Percentiles rank a stretch among this genome's conserved stretches.
phyloP scores from a whole-genome alignment of 306 rosid genomes.

The Quercus gilva region DNA sequence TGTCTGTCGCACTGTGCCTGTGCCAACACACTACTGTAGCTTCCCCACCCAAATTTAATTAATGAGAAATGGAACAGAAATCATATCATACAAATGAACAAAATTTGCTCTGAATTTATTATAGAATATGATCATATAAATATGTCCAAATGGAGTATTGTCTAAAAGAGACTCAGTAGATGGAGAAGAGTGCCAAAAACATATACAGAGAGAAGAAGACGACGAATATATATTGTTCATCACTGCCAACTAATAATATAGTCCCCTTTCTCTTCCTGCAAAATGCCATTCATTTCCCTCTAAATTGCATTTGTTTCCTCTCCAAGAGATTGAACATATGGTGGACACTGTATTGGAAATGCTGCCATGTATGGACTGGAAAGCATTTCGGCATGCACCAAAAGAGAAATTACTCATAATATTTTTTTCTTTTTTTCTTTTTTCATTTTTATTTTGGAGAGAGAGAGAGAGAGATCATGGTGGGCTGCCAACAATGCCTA shows the following conservation, averaged over 20 bases:
- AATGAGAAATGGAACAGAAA: not conserved
- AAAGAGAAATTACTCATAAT: slow-evolving; percentile 17
- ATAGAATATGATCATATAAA: slow-evolving; percentile 37
- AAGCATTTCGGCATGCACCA: slow-evolving; percentile 7
- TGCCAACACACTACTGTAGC: not conserved
- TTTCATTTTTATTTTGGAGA: not conserved
- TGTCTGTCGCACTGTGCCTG: not conserved
- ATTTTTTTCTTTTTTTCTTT: not conserved
- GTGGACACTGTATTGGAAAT: slow-evolving; percentile 50
- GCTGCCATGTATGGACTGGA: slow-evolving; percentile 9
- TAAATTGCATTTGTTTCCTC: slow-evolving; percentile 15
- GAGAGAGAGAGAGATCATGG: slow-evolving; percentile 26
- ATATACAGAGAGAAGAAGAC: slow-evolving; percentile 17
- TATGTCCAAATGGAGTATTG: slow-evolving; percentile 67
- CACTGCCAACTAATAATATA: slow-evolving; percentile 42
- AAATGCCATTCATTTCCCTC: slow-evolving; percentile 12
- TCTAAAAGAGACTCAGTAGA: slow-evolving; percentile 35
- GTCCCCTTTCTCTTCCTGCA: slow-evolving; percentile 48
- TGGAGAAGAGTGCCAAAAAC: slow-evolving; percentile 32
- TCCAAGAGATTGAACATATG: slow-evolving; percentile 20
- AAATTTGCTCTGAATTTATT: slow-evolving; percentile 57
- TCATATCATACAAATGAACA: slow-evolving; percentile 27
- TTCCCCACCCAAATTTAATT: not conserved
- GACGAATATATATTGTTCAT: slow-evolving; percentile 5
- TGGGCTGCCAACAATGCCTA: slow-evolving; percentile 55